Percentiles rank a stretch among this genome's conserved stretches.
Conservation (phyloP, 2,329 filamentous ascomycete species). For the Pseudocercospora musae region DNA sequence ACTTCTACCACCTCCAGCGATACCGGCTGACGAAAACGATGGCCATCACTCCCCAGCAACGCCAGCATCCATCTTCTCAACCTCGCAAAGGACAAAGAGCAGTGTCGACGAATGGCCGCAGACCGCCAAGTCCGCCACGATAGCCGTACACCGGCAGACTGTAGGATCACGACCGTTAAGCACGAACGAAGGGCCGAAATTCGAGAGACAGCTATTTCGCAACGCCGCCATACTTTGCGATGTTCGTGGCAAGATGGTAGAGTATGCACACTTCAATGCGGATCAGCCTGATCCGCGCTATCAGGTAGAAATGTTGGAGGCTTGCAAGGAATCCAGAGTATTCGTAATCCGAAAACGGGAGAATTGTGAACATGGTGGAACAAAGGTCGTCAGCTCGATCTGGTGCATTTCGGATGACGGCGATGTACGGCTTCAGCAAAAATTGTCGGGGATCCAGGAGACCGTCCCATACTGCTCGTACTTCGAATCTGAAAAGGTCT, state of each 20-base stretch:
- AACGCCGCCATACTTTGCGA: conserved; percentile 47
- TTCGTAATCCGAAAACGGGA: conserved; percentile 45
- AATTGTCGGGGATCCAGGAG: conserved; percentile 40
- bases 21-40: conserved; percentile 7
- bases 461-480: conserved; percentile 47
- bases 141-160: conserved; percentile 7
- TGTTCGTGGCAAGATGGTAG: conserved; percentile 40
- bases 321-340: conserved; percentile 40
- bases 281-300: conserved; percentile 34
- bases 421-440: conserved; percentile 42
- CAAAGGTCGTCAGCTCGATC: conserved; percentile 43
- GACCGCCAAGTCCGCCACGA: conserved; percentile 9
- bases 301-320: conserved; percentile 42
- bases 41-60: conserved; percentile 16
- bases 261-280: conserved; percentile 41
- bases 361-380: conserved; percentile 34
- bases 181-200: conserved; percentile 22
- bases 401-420: conserved; percentile 46
- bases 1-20: conserved; percentile 22
- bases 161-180: neutral
- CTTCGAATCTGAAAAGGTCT: conserved; percentile 45
- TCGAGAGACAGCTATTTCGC: conserved; percentile 43
- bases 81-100: conserved; percentile 11
- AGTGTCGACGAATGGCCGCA: conserved; percentile 8
- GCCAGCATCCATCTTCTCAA: conserved; percentile 16